Evolutionary conservation across 2,329 filamentous ascomycete genomes (phyloP).

Genomic region (Hysterium pulicare): DNA sequence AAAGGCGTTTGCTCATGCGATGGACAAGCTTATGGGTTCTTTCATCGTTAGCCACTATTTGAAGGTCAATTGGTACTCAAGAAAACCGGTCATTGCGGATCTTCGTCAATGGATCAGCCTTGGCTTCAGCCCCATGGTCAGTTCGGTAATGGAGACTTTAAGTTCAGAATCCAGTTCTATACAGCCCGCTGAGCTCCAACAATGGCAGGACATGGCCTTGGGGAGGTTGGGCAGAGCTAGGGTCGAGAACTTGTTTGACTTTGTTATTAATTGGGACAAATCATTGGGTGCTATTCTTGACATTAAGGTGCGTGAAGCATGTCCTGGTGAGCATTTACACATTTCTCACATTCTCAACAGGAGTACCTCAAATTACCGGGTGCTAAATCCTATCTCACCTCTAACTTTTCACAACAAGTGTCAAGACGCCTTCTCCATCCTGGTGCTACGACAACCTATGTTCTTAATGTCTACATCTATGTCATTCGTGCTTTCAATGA

Average conservation of each 20-base stretch:
- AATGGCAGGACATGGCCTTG: conserved; percentile 69
- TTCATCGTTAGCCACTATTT: conserved; percentile 62
- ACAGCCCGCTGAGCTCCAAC: conserved; percentile 51
- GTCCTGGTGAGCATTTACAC: background rate
- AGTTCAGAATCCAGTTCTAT: conserved; percentile 25
- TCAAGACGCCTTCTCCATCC: conserved; percentile 68
- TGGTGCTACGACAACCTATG: conserved; percentile 71
- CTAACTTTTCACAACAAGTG: conserved; percentile 64
- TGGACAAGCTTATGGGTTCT: conserved; percentile 62
- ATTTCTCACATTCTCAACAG: conserved; percentile 32
- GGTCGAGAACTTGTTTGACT: conserved; percentile 72
- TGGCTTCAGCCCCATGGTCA: conserved; percentile 61
- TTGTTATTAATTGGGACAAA: conserved; percentile 70
- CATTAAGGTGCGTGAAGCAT: conserved; percentile 46
- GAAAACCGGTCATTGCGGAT: conserved; percentile 56
- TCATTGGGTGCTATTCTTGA: conserved; percentile 72
- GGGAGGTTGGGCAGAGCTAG: conserved; percentile 66
- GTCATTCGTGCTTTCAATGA: conserved; percentile 75
- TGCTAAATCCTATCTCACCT: conserved; percentile 66
- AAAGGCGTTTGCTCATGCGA: conserved; percentile 67
- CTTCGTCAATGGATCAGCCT: conserved; percentile 67
- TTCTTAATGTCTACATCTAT: conserved; percentile 72
- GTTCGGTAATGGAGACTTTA: conserved; percentile 54
- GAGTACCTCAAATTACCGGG: conserved; percentile 66
- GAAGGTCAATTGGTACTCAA: conserved; percentile 56